Conservation (phyloP, 306 rosid species). For the Astragalus glycyphyllos region DNA sequence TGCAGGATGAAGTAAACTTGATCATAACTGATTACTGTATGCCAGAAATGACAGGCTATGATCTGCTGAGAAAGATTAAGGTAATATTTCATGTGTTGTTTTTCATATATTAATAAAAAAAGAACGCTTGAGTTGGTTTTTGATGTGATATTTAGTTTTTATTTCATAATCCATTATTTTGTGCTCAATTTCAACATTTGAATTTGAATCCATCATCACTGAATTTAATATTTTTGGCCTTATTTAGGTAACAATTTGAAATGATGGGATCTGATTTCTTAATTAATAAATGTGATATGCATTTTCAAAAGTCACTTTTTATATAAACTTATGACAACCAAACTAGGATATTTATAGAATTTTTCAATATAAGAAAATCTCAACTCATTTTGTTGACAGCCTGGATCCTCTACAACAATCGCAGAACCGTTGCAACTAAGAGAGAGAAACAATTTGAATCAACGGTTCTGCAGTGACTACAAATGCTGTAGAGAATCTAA, state of each 20-base stretch:
- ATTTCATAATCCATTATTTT: neutral
- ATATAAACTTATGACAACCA: neutral
- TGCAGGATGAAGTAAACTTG: conserved; percentile 73
- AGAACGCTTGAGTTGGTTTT: neutral
- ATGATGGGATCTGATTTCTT: neutral
- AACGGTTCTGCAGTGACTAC: no score
- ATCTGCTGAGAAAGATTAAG: conserved; percentile 80
- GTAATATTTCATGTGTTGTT: conserved; percentile 39
- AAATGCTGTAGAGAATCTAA: no score
- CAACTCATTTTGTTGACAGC: neutral
- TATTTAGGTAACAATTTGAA: conserved; percentile 8
- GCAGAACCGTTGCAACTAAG: no score
- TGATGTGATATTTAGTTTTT: conserved; percentile 18
- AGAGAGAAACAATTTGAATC: no score
- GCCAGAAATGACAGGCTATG: conserved; percentile 98
- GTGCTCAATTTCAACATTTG: conserved; percentile 21
- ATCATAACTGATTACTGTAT: conserved; percentile 90
- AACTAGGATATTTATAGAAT: neutral
- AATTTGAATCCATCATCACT: neutral
- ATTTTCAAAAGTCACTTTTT: conserved; percentile 2
- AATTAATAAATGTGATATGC: conserved; percentile 23
- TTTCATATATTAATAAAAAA: neutral
- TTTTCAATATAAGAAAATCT: neutral
- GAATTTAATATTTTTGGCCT: neutral
- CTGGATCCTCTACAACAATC: no score